Conservation (phyloP, 768 basidiomycete genomes). For the Cyathus striatus region DNA sequence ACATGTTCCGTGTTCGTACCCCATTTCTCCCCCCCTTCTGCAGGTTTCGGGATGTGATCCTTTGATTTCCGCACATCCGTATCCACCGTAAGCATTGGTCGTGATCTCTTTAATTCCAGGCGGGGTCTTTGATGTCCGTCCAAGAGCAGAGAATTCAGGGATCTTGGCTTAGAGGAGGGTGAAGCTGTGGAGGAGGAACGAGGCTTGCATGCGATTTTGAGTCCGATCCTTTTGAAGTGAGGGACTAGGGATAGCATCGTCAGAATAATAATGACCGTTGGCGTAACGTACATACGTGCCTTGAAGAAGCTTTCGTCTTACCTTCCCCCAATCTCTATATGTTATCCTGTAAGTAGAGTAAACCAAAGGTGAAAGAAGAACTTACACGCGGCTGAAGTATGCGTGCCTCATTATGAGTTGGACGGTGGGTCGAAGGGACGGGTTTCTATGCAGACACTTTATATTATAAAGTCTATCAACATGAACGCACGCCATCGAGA, state of each 20-base stretch:
- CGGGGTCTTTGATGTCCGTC: not conserved
- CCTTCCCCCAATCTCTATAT: slow-evolving; percentile 35
- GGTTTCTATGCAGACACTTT: slow-evolving; percentile 56
- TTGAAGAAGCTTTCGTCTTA: slow-evolving; percentile 13
- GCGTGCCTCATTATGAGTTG: slow-evolving; percentile 37
- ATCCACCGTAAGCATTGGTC: not conserved
- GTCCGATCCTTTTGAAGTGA: too few relatives aligned
- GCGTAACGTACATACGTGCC: too few relatives aligned
- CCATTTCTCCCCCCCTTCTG: not conserved
- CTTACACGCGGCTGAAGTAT: slow-evolving; percentile 48
- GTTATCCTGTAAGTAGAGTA: too few relatives aligned
- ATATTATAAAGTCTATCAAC: not conserved
- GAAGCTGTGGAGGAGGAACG: too few relatives aligned
- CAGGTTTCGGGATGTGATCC: not conserved
- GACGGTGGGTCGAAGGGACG: slow-evolving; percentile 37
- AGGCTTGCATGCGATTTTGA: too few relatives aligned
- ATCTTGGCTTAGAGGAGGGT: too few relatives aligned
- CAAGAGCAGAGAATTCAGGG: not conserved
- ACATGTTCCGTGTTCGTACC: too few relatives aligned
- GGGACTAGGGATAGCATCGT: too few relatives aligned
- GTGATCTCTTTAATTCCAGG: not conserved
- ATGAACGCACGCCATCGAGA: too few relatives aligned
- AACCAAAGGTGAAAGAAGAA: too few relatives aligned
- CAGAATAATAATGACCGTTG: too few relatives aligned
- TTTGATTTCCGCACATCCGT: not conserved